Conservation (phyloP, 495 filamentous ascomycete species). For the Xylaria intraflava region DNA sequence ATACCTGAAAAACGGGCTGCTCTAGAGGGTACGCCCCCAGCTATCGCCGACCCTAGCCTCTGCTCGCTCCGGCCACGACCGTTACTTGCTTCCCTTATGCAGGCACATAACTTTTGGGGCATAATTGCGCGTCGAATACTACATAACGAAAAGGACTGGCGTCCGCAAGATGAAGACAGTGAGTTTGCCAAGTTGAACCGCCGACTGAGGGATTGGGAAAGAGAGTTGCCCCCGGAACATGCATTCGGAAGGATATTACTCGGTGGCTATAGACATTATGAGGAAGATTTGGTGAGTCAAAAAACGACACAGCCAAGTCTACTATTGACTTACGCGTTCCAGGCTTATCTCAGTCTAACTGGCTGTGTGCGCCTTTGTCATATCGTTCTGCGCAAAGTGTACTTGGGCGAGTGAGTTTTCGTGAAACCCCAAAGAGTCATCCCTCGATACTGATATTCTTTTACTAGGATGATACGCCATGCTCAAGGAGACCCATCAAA, state of each 20-base stretch:
- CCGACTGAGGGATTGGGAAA: conserved; percentile 37
- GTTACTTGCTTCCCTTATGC: conserved; percentile 45
- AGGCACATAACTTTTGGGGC: conserved; percentile 45
- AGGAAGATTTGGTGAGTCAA: conserved; percentile 35
- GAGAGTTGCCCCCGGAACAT: conserved; percentile 36
- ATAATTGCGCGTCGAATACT: conserved; percentile 40
- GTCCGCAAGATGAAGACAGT: conserved; percentile 37
- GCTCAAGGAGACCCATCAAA: conserved; percentile 30
- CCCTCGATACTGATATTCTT: not conserved
- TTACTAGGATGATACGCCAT: conserved; percentile 33
- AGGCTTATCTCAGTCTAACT: conserved; percentile 45
- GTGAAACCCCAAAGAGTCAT: not conserved
- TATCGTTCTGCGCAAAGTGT: conserved; percentile 44
- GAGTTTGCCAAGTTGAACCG: conserved; percentile 36
- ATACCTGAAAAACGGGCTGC: conserved; percentile 42
- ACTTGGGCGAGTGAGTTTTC: conserved; percentile 37
- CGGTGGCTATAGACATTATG: conserved; percentile 37
- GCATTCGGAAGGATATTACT: conserved; percentile 38
- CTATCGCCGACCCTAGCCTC: conserved; percentile 36
- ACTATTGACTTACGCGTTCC: not conserved
- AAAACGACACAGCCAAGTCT: not conserved
- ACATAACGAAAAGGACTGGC: conserved; percentile 26
- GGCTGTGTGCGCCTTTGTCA: conserved; percentile 45
- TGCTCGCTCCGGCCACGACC: conserved; percentile 34
- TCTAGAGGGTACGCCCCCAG: conserved; percentile 43